phyloP scores from a whole-genome alignment of 768 basidiomycete species.

The Mycena galericulata region DNA sequence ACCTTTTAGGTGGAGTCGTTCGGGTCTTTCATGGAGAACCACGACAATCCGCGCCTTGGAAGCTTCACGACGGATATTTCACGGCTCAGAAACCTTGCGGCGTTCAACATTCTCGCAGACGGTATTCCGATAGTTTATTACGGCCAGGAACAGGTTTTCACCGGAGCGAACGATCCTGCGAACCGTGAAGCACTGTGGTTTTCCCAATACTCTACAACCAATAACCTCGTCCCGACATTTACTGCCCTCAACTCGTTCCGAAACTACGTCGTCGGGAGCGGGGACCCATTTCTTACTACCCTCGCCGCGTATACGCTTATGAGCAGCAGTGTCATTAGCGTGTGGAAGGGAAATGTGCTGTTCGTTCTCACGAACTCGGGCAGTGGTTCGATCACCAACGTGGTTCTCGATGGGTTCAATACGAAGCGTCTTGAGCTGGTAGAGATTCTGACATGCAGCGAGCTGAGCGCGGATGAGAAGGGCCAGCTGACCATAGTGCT shows the following conservation, averaged over 20 bases:
- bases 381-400: slow-evolving; percentile 22
- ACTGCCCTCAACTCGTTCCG: slow-evolving; percentile 52
- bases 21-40: slow-evolving; percentile 71
- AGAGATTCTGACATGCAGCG: slow-evolving; percentile 57
- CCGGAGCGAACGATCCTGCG: slow-evolving; percentile 61
- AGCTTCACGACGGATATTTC: slow-evolving; percentile 59
- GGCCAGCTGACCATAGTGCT: slow-evolving; percentile 47
- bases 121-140: slow-evolving; percentile 74
- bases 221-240: slow-evolving; percentile 52
- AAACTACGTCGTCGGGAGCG: slow-evolving; percentile 51
- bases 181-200: slow-evolving; percentile 71
- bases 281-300: slow-evolving; percentile 55
- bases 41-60: slow-evolving; percentile 66
- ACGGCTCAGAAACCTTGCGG: slow-evolving; percentile 37
- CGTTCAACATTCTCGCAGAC: slow-evolving; percentile 60
- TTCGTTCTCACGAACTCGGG: slow-evolving; percentile 53
- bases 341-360: slow-evolving; percentile 38
- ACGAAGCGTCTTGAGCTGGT: slow-evolving; percentile 51
- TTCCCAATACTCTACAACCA: slow-evolving; percentile 54
- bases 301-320: slow-evolving; percentile 39
- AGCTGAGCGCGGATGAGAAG: slow-evolving; percentile 45
- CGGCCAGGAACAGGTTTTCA: slow-evolving; percentile 67
- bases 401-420: slow-evolving; percentile 38
- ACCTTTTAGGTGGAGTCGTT: slow-evolving; percentile 34
- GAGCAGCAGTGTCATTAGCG: slow-evolving; percentile 14